Base-by-base conservation (phyloP, 2,329 filamentous ascomycete genomes). In the Cephalotrichum gorgonifer region DNA sequence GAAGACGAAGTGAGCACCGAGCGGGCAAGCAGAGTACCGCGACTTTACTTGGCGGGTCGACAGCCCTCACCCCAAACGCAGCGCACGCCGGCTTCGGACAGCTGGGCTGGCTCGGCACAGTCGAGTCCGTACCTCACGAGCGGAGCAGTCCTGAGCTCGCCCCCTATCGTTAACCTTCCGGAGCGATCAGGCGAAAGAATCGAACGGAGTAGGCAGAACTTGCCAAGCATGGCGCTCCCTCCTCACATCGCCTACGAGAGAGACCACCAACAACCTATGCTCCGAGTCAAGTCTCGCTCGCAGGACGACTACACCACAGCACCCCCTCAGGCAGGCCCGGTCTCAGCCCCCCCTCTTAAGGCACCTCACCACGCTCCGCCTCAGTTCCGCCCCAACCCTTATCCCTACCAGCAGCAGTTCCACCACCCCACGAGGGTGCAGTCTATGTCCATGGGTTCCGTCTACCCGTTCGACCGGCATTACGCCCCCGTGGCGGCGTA, bases 401-500 rank as follows among this genome's bases (percentile, higher is more conserved):
- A 69, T 49, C 58, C 58, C 17, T 70, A 68, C 53, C 54, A 42
- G 14, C 54, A 42, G 14, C 31, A 48, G 26, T 70, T 70, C 50
- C 68, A 70, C 51, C 71, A 74, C 50, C 66, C 69, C 2, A 66
- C 53, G 27, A 64, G 71, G 48, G 62, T 64, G 26, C 73, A 76
- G 50, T 72, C 73, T 2, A 60, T 73, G 2, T 72, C 74, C 4
- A 53, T 71, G 3, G 68, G 70, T 38, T 65, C 73, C 2, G 59
- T 65, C 44, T 41, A 45, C 33, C 51, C 27, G 35, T 53, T 47
- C 28, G 45, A 35, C 41, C 48, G 45, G 30, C 65, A 67, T 44
- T 58, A 64, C 2, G 67, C 69, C 52, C 72, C 75, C 42, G 62
- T 68, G 33, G 64, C 67, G 0, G 67, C 70, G 0, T 75, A 72